These are phyloP conservation scores for Yamadazyma buinensis DNA, from an alignment of 1,139 yeast species.

Conservation along the genomic window DNA sequence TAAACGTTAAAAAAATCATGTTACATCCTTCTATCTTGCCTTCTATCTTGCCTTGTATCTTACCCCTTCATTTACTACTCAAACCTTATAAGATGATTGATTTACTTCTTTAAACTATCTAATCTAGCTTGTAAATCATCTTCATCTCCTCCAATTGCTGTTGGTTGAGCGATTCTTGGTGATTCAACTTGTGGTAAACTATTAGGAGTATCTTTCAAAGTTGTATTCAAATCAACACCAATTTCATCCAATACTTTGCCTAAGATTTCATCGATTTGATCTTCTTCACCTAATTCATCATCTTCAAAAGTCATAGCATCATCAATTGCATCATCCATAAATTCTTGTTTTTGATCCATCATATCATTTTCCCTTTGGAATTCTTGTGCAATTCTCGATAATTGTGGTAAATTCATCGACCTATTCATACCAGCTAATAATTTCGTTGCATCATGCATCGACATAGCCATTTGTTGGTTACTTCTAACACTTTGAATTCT, in stretches of 20 bases:
- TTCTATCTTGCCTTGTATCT: no score
- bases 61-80: no score
- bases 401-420: conserved; percentile 85
- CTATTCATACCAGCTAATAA: conserved; percentile 82
- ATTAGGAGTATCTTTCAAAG: conserved; percentile 63
- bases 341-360: conserved; percentile 98
- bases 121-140: conserved; percentile 89
- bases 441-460: conserved; percentile 95
- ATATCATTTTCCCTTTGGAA: conserved; percentile 91
- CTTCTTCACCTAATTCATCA: conserved; percentile 63
- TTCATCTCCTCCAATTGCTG: conserved; percentile 39
- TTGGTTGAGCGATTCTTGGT: conserved; percentile 46
- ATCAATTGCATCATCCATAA: conserved; percentile 97
- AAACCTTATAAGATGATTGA: no score
- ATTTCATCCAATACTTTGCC: conserved; percentile 91
- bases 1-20: neutral
- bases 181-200: conserved; percentile 13
- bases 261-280: conserved; percentile 90
- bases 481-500: conserved; percentile 88
- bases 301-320: conserved; percentile 89
- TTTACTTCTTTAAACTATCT: conserved; percentile 67
- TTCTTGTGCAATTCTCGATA: conserved; percentile 89
- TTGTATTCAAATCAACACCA: conserved; percentile 79
- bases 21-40: no score
- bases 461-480: conserved; percentile 91